Percentiles rank a stretch among this genome's conserved stretches.
phyloP scores from a whole-genome alignment of 306 rosid genomes.

The Styphnolobium japonicum region DNA sequence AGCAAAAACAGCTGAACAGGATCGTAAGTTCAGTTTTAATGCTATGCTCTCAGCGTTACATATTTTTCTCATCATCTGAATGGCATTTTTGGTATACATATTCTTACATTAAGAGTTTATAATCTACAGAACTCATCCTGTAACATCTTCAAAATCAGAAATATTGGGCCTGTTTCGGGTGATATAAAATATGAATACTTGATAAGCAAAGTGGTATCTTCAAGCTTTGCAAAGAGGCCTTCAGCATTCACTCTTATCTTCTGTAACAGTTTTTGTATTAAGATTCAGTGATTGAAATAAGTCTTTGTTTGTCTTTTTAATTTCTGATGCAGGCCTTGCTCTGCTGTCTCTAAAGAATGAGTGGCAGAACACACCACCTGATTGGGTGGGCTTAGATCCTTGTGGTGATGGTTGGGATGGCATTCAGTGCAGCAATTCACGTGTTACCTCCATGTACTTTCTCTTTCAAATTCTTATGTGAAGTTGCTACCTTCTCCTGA shows the following conservation, averaged over 20 bases:
- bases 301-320: neutral
- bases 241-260: neutral
- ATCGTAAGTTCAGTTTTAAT: constrained; percentile 35
- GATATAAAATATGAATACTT: neutral
- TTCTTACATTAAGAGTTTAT: neutral
- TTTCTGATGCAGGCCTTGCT: constrained; percentile 30
- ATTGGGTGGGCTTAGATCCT: constrained; percentile 43
- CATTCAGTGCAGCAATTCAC: constrained; percentile 33
- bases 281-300: neutral
- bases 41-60: neutral
- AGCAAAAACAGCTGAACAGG: constrained; percentile 18
- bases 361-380: constrained; percentile 27
- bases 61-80: neutral
- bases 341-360: constrained; percentile 11
- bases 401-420: constrained; percentile 43
- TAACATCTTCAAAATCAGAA: constrained; percentile 2
- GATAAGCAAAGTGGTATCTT: neutral
- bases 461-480: neutral
- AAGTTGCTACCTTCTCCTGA: constrained; percentile 20
- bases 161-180: neutral
- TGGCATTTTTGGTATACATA: neutral
- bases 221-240: neutral
- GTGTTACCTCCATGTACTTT: constrained; percentile 38
- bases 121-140: neutral
- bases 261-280: neutral